These are phyloP conservation scores for Umbilicaria muhlenbergii DNA, from an alignment of 495 filamentous ascomycete genomes.

Conservation along the genomic window DNA sequence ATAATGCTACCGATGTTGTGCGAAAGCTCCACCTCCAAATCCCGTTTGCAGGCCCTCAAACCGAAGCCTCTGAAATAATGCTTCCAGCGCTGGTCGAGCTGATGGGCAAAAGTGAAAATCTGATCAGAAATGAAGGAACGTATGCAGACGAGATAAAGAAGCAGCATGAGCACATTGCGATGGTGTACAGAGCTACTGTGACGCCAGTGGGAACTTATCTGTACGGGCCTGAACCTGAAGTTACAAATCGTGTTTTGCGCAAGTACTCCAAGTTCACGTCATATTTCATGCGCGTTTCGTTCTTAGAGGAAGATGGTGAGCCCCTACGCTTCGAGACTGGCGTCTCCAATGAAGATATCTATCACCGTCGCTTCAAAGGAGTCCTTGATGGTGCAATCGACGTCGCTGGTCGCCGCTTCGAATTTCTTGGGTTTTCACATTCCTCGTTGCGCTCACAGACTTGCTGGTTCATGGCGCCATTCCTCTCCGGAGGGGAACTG, in stretches of 20 bases:
- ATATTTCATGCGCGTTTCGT: conserved; percentile 54
- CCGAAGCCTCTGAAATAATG: conserved; percentile 27
- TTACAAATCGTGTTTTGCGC: conserved; percentile 58
- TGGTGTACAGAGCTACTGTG: conserved; percentile 33
- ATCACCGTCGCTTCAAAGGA: conserved; percentile 37
- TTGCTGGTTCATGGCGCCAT: conserved; percentile 55
- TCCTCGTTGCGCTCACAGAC: conserved; percentile 55
- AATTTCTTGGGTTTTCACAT: conserved; percentile 69
- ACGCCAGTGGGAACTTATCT: conserved; percentile 55
- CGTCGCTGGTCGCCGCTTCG: conserved; percentile 47
- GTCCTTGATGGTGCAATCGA: conserved; percentile 38
- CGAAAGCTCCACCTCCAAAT: conserved; percentile 31
- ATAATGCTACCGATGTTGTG: conserved; percentile 22
- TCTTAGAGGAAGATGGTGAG: conserved; percentile 58
- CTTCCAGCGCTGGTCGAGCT: conserved; percentile 24
- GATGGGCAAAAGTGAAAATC: conserved; percentile 25
- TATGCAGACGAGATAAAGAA: conserved; percentile 13
- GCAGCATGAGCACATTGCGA: conserved; percentile 16
- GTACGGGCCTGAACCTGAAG: conserved; percentile 53
- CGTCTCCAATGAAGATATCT: conserved; percentile 37
- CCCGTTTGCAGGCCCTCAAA: conserved; percentile 31
- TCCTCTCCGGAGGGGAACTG: conserved; percentile 30
- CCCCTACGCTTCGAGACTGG: conserved; percentile 39
- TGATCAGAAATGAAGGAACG: conserved; percentile 15
- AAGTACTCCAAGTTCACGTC: conserved; percentile 47